phyloP scores from a whole-genome alignment of 805 yeast genomes.

The Millerozyma acaciae region DNA sequence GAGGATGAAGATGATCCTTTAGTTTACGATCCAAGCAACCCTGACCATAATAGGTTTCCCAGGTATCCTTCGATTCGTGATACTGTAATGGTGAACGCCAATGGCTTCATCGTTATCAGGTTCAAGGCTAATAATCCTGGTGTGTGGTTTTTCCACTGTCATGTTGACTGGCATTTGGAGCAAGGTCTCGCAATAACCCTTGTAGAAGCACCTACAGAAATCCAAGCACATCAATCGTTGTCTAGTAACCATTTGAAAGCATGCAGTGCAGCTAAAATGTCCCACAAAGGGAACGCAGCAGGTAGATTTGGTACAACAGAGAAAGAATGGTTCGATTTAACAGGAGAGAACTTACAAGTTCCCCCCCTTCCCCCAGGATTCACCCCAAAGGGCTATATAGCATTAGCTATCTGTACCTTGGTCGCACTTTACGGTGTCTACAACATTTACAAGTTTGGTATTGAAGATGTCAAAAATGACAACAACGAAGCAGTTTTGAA shows the following conservation, averaged over 20 bases:
- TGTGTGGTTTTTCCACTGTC: constrained; percentile 98
- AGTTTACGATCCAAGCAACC: constrained; percentile 33
- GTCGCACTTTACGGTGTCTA: constrained; percentile 59
- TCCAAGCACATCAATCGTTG: constrained; percentile 39
- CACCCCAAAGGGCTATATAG: constrained; percentile 66
- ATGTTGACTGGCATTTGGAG: constrained; percentile 95
- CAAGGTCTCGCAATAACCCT: constrained; percentile 86
- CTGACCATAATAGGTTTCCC: constrained; percentile 45
- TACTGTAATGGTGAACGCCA: constrained; percentile 71
- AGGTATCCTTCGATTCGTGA: constrained; percentile 84
- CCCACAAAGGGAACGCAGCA: constrained; percentile 69
- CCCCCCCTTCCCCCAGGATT: constrained; percentile 67
- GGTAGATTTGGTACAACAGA: constrained; percentile 43
- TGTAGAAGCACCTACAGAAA: constrained; percentile 76
- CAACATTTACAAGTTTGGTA: constrained; percentile 60
- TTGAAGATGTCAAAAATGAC: constrained; percentile 54
- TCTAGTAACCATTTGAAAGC: constrained; percentile 47
- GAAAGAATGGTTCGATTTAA: constrained; percentile 50
- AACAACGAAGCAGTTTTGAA: constrained; percentile 42
- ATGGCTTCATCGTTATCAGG: constrained; percentile 80
- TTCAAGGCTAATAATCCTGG: constrained; percentile 95
- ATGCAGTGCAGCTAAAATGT: constrained; percentile 46
- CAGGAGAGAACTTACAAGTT: constrained; percentile 59
- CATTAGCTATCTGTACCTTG: constrained; percentile 49
- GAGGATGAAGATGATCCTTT: constrained; percentile 52